Percentiles rank a stretch among this genome's conserved stretches.
Evolutionary conservation across 495 filamentous ascomycete genomes (phyloP).

Genomic region (Podospora didyma): DNA sequence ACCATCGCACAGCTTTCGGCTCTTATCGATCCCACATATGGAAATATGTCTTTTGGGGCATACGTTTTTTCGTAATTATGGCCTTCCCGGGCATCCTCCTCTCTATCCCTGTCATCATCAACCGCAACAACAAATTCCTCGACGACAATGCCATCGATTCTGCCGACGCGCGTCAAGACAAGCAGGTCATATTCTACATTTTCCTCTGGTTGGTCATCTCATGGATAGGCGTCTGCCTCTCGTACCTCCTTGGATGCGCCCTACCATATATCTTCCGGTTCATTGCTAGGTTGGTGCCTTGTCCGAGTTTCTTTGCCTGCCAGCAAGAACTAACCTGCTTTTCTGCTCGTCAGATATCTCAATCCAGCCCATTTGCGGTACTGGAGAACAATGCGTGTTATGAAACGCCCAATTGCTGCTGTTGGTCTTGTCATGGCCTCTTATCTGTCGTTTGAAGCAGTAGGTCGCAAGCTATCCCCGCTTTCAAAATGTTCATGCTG

Average conservation of each 20-base stretch:
- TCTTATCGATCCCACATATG: conserved; percentile 2
- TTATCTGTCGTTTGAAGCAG: conserved; percentile 10
- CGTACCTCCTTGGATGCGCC: conserved; percentile 10
- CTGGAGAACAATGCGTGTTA: conserved; percentile 22
- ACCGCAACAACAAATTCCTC: conserved; percentile 3
- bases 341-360: conserved; percentile 15
- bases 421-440: conserved; percentile 11
- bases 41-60: conserved; percentile 2
- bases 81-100: conserved; percentile 8
- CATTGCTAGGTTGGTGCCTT: conserved; percentile 16
- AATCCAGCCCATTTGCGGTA: conserved; percentile 27
- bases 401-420: conserved; percentile 19
- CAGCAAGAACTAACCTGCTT: background rate
- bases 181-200: conserved; percentile 17
- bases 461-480: background rate
- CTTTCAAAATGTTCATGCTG: background rate
- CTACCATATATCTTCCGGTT: conserved; percentile 27
- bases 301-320: background rate
- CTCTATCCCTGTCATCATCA: conserved; percentile 14
- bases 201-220: conserved; percentile 18
- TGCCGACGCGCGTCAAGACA: conserved; percentile 3
- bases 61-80: conserved; percentile 14
- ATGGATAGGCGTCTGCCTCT: conserved; percentile 18
- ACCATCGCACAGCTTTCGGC: conserved; percentile 2
- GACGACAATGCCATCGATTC: background rate